These are phyloP conservation scores for Cyclotella choctawhatcheeana DNA, from an alignment of 108 stramenopile species.

Conservation along the genomic window DNA sequence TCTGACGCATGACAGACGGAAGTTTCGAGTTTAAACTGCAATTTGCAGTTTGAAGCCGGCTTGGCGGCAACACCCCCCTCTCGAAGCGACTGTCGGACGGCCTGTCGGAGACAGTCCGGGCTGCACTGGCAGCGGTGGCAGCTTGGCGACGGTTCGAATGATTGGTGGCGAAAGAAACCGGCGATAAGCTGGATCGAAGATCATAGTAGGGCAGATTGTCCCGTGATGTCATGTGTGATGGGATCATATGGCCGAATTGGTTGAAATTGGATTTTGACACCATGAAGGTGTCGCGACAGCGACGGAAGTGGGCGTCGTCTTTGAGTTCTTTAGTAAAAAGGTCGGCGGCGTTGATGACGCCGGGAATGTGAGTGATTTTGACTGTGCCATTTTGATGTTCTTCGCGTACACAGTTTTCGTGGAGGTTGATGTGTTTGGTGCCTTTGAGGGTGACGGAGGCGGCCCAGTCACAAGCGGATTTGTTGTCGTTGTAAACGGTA, in stretches of 20 bases:
- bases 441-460: conserved; percentile 8
- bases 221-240: not conserved
- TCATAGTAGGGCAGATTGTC: not conserved
- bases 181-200: not conserved
- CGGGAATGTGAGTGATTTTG: conserved; percentile 5
- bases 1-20: too few species aligned
- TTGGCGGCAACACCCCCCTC: not conserved
- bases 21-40: not conserved
- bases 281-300: conserved; percentile 5
- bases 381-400: not conserved
- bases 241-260: not conserved
- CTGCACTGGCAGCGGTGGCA: not conserved
- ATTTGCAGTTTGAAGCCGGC: not conserved
- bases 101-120: conserved; percentile 4
- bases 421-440: conserved; percentile 15
- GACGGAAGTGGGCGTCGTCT: conserved; percentile 2
- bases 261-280: not conserved
- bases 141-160: not conserved
- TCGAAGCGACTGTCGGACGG: not conserved
- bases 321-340: conserved; percentile 22
- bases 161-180: not conserved
- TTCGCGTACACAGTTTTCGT: conserved; percentile 11
- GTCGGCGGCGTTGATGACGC: conserved; percentile 13
- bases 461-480: conserved; percentile 12
- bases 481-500: conserved; percentile 13